These are phyloP conservation scores for Bifiguratus adelaidae DNA, from an alignment of 192 early-diverging fungal species.

Conservation along the genomic window DNA sequence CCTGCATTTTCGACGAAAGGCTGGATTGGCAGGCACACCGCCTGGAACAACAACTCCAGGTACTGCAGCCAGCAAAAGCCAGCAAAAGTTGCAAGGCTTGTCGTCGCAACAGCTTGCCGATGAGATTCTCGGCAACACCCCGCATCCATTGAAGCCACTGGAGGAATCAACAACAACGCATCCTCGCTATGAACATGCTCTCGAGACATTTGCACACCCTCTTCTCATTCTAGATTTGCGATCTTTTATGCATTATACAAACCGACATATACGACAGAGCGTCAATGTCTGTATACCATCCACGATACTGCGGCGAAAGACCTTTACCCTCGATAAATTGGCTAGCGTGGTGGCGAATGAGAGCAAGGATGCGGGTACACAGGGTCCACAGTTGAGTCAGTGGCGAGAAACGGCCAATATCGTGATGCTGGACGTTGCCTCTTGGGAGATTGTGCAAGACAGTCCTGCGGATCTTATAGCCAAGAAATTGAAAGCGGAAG, in stretches of 20 bases:
- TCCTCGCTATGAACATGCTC: background rate
- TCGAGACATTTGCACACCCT: background rate
- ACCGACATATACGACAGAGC: conserved; percentile 37
- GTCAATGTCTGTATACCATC: conserved; percentile 63
- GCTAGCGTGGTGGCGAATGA: conserved; percentile 43
- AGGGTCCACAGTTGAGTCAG: no score
- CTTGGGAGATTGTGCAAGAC: conserved; percentile 31
- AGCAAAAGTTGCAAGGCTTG: background rate
- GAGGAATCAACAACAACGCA: background rate
- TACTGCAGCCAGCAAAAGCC: background rate
- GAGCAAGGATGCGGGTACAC: conserved; percentile 23
- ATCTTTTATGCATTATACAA: conserved; percentile 39
- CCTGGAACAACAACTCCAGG: background rate
- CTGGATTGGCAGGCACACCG: background rate
- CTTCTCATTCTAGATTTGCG: conserved; percentile 53
- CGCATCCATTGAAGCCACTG: background rate
- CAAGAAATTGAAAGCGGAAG: conserved; percentile 49
- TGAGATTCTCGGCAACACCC: background rate
- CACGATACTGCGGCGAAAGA: conserved; percentile 57
- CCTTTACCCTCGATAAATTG: conserved; percentile 53
- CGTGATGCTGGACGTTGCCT: conserved; percentile 58
- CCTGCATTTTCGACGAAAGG: background rate
- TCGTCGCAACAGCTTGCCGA: background rate
- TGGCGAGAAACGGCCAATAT: conserved; percentile 51
- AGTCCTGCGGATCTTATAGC: conserved; percentile 37